Evolutionary conservation across 2,329 filamentous ascomycete genomes (phyloP), one percentile per base, ranked within the genome.

Genomic region (Sarocladiaceae sp.): DNA sequence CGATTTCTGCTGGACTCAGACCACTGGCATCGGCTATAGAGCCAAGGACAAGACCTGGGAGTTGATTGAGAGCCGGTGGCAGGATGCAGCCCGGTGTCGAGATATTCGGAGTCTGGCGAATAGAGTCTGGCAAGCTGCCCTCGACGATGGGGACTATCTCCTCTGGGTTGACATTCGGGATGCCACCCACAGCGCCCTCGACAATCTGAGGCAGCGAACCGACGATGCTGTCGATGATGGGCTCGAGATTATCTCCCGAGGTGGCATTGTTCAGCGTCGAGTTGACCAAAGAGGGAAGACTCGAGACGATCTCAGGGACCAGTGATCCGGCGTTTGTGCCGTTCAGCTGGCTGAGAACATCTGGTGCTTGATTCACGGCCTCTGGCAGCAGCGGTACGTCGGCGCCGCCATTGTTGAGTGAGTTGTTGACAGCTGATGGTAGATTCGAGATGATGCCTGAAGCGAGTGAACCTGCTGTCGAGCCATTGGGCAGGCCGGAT

Each of bases 101-200:
- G 27, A 43, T 23, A 15, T 43, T 43, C 6, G 40, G 40, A 19
- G 40, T 33, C 18, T 43, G 40, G 5, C 19, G 15, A 16, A 43
- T 43, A 4, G 29, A 18, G 23, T 43, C 40, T 10, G 40, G 40
- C 7, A 43, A 27, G 4, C 18, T 32, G 16, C 40, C 40, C 3
- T 13, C 40, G 13, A 43, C 40, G 11, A 43, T 33, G 11, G 40
- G 40, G 15, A 43, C 18, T 21, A 43, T 33, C 18, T 43, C 40
- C 6, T 26, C 29, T 6, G 40, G 26, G 40, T 33, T 33, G 18
- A 43, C 27, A 24, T 33, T 33, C 4, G 40, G 27, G 6, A 43
- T 33, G 27, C n/a, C 23, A 11, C 40, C 29, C 27, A 43, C 4
- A 29, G 40, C 40, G 6, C 29, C 40, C 19, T 32, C 29, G n/a